Evolutionary conservation across 1,139 yeast species (phyloP).

Genomic region (Saccharomyces pastorianus): DNA sequence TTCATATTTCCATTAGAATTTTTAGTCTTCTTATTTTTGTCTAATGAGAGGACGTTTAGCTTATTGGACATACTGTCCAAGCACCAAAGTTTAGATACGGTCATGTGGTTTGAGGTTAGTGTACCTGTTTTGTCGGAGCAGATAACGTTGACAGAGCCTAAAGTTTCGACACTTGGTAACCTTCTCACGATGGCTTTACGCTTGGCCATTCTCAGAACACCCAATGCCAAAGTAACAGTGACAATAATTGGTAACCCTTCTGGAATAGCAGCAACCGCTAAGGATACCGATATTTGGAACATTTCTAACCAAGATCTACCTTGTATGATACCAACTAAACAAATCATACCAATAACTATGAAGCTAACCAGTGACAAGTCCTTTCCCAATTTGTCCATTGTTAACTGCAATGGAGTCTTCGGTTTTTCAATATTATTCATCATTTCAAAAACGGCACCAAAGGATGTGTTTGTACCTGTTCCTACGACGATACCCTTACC

Average conservation of each 20-base stretch:
- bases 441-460: conserved; percentile 86
- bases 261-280: conserved; percentile 97
- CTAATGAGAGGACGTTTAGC: conserved; percentile 39
- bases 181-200: conserved; percentile 89
- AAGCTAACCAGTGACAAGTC: conserved; percentile 79
- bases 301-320: conserved; percentile 93
- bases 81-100: conserved; percentile 81
- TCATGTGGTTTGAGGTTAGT: conserved; percentile 87
- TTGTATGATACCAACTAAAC: conserved; percentile 76
- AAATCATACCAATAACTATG: conserved; percentile 76
- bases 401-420: conserved; percentile 85
- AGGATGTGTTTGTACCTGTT: conserved; percentile 79
- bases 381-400: conserved; percentile 91
- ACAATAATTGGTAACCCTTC: conserved; percentile 96
- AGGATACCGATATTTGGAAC: conserved; percentile 92
- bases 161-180: conserved; percentile 88
- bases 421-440: conserved; percentile 92
- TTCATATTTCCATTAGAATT: conserved; percentile 34
- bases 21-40: conserved; percentile 33
- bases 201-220: conserved; percentile 91
- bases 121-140: conserved; percentile 96
- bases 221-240: conserved; percentile 89
- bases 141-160: conserved; percentile 90
- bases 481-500: conserved; percentile 91
- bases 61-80: conserved; percentile 51